A percentile compares a stretch with the other conserved stretches of the same genome.
phyloP scores from a whole-genome alignment of 2,329 filamentous ascomycete genomes.

The Venturia aucupariae region DNA sequence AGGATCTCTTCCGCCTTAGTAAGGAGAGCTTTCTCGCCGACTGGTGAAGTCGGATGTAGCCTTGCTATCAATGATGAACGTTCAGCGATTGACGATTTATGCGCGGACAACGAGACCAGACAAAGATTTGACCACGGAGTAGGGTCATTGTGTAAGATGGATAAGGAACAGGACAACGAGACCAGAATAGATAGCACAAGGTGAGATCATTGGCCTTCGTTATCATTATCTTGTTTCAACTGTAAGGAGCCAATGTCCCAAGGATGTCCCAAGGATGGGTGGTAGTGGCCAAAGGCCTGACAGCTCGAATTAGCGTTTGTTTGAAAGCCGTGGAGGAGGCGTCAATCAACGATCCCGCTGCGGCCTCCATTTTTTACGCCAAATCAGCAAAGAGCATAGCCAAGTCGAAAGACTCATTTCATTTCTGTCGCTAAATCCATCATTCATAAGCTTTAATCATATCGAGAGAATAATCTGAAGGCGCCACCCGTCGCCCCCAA shows the following conservation, averaged over 20 bases:
- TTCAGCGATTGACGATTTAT: background rate
- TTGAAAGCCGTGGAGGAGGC: background rate
- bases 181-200: background rate
- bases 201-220: background rate
- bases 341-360: no score
- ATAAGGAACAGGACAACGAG: background rate
- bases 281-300: background rate
- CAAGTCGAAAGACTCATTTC: background rate
- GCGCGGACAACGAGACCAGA: background rate
- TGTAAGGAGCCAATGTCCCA: background rate
- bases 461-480: background rate
- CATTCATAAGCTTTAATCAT: background rate
- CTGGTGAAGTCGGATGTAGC: no score
- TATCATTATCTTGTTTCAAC: background rate
- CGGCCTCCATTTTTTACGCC: no score
- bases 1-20: no score
- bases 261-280: background rate
- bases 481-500: background rate
- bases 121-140: background rate
- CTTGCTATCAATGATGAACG: no score
- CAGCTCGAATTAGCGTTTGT: background rate
- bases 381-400: background rate
- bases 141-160: background rate
- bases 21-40: no score
- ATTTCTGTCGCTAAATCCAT: background rate